These are phyloP conservation scores for Zygosaccharomyces kombuchaensis DNA, from an alignment of 805 yeast genomes.

Conservation along the genomic window DNA sequence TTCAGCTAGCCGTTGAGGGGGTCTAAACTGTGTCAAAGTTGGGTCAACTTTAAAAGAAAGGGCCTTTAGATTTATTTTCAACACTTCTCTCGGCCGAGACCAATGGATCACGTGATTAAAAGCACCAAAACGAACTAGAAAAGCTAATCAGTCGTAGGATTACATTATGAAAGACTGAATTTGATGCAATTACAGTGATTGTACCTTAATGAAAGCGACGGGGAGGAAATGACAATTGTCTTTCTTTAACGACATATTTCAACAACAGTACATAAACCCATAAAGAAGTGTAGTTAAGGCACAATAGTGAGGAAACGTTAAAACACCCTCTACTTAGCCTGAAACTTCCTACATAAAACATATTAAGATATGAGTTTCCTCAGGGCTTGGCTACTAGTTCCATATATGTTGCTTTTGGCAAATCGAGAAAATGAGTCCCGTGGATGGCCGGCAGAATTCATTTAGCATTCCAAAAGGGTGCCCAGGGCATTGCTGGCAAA, in stretches of 20 bases:
- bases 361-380: too few species aligned
- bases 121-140: too few species aligned
- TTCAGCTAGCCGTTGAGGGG: neutral
- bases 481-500: too few species aligned
- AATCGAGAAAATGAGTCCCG: too few species aligned
- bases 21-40: neutral
- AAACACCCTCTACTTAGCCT: too few species aligned
- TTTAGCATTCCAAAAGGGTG: too few species aligned
- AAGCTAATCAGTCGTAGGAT: neutral
- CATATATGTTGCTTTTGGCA: too few species aligned
- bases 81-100: constrained; percentile 1
- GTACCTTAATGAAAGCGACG: neutral
- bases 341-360: too few species aligned
- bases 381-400: neutral
- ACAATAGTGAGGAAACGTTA: too few species aligned
- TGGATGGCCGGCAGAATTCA: too few species aligned
- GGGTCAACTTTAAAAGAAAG: neutral
- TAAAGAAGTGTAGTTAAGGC: too few species aligned
- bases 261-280: neutral
- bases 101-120: neutral
- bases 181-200: neutral
- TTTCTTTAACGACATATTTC: neutral
- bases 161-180: neutral
- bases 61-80: neutral
- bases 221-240: neutral